phyloP scores from a whole-genome alignment of 768 basidiomycete genomes.

The Terana coerulea region DNA sequence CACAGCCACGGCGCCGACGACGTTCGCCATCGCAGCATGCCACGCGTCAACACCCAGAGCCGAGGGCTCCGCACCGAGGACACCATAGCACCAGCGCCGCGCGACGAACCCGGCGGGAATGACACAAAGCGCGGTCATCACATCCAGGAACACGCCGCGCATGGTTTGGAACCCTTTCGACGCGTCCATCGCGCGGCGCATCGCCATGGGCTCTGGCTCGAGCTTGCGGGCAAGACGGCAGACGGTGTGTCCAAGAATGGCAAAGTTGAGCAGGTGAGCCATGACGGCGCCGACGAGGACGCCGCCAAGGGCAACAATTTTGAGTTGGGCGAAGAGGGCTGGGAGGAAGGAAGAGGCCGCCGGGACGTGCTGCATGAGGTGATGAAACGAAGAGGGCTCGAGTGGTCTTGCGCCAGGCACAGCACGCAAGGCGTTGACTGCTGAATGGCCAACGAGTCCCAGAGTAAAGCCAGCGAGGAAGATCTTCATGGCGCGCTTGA shows the following conservation, averaged over 20 bases:
- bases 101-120: constrained; percentile 4
- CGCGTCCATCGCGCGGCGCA: constrained; percentile 11
- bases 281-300: constrained; percentile 9
- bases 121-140: constrained; percentile 4
- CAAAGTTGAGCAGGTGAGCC: constrained; percentile 8
- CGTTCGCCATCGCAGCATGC: neutral
- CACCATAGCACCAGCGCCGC: constrained; percentile 1
- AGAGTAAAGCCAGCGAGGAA: constrained; percentile 7
- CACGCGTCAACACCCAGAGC: neutral
- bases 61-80: neutral
- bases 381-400: neutral
- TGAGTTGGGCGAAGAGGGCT: constrained; percentile 6
- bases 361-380: neutral
- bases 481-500: constrained; percentile 10
- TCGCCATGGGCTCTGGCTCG: constrained; percentile 9
- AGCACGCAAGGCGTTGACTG: neutral
- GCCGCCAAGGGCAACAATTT: constrained; percentile 9
- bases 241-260: constrained; percentile 9
- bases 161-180: constrained; percentile 3
- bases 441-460: constrained; percentile 3
- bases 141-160: constrained; percentile 3
- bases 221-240: constrained; percentile 8
- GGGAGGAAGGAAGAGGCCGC: neutral
- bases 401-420: neutral
- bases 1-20: neutral